These are phyloP conservation scores for Bruguiera hainesii DNA, from an alignment of 441 rosid species.

Conservation along the genomic window DNA sequence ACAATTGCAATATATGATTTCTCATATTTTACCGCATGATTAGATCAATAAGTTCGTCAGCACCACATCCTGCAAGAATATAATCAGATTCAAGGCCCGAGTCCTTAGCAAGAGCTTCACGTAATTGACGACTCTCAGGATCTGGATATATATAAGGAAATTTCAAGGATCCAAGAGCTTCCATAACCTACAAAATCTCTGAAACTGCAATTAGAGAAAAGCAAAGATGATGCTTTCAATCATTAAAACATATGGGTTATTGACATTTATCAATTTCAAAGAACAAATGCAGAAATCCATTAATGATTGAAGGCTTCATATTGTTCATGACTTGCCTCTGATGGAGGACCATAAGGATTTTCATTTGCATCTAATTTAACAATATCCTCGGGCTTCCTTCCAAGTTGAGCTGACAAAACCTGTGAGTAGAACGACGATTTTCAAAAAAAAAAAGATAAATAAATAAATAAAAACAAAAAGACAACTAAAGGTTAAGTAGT, in stretches of 20 bases:
- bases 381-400: slow-evolving; percentile 92
- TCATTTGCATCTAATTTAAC: slow-evolving; percentile 96
- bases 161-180: slow-evolving; percentile 73
- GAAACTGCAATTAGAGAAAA: slow-evolving; percentile 31
- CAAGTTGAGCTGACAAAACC: slow-evolving; percentile 78
- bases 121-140: slow-evolving; percentile 72
- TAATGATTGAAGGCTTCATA: background rate
- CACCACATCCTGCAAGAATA: slow-evolving; percentile 95
- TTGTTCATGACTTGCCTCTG: slow-evolving; percentile 60
- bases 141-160: slow-evolving; percentile 77
- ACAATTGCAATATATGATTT: background rate
- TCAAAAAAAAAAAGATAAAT: background rate
- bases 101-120: slow-evolving; percentile 76
- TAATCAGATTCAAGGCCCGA: slow-evolving; percentile 78
- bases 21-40: slow-evolving; percentile 68
- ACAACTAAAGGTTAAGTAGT: no score
- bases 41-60: slow-evolving; percentile 94
- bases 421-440: slow-evolving; percentile 19
- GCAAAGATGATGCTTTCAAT: slow-evolving; percentile 2
- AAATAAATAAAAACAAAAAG: background rate
- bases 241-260: background rate
- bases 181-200: slow-evolving; percentile 56
- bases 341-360: slow-evolving; percentile 98
- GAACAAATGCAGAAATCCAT: background rate
- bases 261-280: background rate